Percentiles rank a stretch among this genome's conserved stretches.
These are phyloP conservation scores for Fragaria ananassa DNA, from an alignment of 306 rosid genomes.

Conservation along the genomic window DNA sequence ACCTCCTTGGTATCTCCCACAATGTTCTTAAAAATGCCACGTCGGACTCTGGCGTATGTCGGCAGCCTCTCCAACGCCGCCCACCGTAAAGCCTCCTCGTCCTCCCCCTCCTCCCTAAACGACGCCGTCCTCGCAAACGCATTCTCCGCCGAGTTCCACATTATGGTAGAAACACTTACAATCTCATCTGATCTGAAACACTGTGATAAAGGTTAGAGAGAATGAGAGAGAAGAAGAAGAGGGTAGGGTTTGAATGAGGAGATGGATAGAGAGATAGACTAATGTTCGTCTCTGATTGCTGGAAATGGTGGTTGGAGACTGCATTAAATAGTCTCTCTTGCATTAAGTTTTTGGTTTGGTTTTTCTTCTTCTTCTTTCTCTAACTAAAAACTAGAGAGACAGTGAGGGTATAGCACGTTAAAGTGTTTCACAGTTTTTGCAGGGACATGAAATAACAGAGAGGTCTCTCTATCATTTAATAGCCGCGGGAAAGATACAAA, in stretches of 20 bases:
- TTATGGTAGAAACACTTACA: background rate
- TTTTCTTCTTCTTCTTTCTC: slow-evolving; percentile 10
- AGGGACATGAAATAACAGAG: slow-evolving; percentile 3
- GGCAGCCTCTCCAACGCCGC: slow-evolving; percentile 93
- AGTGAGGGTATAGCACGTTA: slow-evolving; percentile 13
- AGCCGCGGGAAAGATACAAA: slow-evolving; percentile 14
- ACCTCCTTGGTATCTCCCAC: slow-evolving; percentile 63
- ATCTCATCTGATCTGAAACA: background rate
- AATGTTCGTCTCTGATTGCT: slow-evolving; percentile 11
- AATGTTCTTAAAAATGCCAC: slow-evolving; percentile 71
- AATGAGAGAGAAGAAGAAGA: background rate
- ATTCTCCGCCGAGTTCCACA: slow-evolving; percentile 95
- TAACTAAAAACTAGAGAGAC: background rate
- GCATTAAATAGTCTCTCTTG: slow-evolving; percentile 50
- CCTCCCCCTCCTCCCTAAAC: slow-evolving; percentile 56
- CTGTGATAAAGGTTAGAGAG: background rate
- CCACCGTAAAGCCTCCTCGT: slow-evolving; percentile 92
- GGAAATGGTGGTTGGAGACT: slow-evolving; percentile 57
- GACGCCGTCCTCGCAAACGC: slow-evolving; percentile 64
- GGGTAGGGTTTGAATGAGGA: slow-evolving; percentile 11
- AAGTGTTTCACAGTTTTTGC: slow-evolving; percentile 28
- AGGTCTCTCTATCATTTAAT: slow-evolving; percentile 12
- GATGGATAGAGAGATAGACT: background rate
- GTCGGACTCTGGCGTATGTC: slow-evolving; percentile 67
- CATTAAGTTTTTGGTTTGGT: slow-evolving; percentile 14